Base-by-base conservation (phyloP, 2,329 filamentous ascomycete species). In the Cercospora zeae-maydis region DNA sequence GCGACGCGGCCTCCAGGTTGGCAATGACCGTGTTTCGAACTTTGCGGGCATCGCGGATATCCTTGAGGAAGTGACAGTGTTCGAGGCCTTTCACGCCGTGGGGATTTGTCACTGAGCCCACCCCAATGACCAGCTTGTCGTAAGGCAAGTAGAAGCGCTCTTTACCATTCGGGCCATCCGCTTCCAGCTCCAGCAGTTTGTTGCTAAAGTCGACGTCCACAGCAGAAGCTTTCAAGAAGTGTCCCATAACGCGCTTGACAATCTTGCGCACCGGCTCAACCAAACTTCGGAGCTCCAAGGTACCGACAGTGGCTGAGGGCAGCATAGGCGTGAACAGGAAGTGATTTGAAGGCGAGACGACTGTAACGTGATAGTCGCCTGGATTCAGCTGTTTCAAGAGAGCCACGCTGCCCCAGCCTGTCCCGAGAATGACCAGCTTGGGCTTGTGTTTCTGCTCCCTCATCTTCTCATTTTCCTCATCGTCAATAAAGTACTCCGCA, bases 281-380 rank as follows among this genome's bases (percentile, higher is more conserved):
- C 63, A 99, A 81, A 55, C 92, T 96, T 67, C 93, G 84, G 72
- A 98, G 81, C 74, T 96, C 93, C 33, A 99, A 81, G 0, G 95
- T 99, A 11, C 96, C 96, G 5, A 99, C 95, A 0, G 96, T 99
- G 7, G 95, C 96, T 34, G 92, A 96, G 1, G 95, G 95, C 47
- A 99, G 82, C 93, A 99, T 98, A 0, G 95, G 95, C 1, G 95
- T 99, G 77, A 99, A 99, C 33, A 99, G 80, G 79, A 99, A 99
- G 79, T 98, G 96, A 73, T 98, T 98, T 36, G 90, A 90, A 0
- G 95, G 93, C 11, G 92, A 96, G 47, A 99, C 89, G 39, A 99
- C 89, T 4, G 93, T 98, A 69, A 99, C 88, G 76, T 99, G 93
- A 75, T 97, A 99, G 71, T 97, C 91, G 11, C 93, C 91, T 0